Evolutionary conservation across 2,329 filamentous ascomycete species (phyloP).

Genomic region (Curvularia sp.): DNA sequence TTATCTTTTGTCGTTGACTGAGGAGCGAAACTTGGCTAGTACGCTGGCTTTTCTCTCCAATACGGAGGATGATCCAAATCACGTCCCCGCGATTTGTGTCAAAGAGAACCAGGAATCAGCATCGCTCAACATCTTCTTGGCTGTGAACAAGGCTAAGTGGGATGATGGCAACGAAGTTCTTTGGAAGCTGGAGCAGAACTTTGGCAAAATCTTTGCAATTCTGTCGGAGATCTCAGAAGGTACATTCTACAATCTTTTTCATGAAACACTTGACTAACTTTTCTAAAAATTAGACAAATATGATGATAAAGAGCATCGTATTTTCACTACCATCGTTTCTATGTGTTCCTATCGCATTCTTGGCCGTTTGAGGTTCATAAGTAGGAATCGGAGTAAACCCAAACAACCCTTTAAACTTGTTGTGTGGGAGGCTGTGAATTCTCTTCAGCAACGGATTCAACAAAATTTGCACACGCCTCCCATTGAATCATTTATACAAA

Average conservation of each 20-base stretch:
- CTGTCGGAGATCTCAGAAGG: slow-evolving; percentile 7
- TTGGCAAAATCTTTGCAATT: slow-evolving; percentile 8
- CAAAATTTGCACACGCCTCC: not conserved
- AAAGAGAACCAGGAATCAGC: slow-evolving; percentile 1
- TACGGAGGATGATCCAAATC: slow-evolving; percentile 4
- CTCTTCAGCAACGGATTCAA: slow-evolving; percentile 6
- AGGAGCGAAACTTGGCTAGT: slow-evolving; percentile 7
- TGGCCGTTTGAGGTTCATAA: slow-evolving; percentile 16
- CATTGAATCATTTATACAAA: slow-evolving; percentile 12
- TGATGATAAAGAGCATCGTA: slow-evolving; percentile 6
- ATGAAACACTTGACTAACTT: not conserved
- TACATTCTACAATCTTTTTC: slow-evolving; percentile 1
- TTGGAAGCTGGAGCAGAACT: slow-evolving; percentile 3
- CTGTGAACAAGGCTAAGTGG: slow-evolving; percentile 7
- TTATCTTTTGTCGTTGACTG: not conserved
- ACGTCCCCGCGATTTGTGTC: slow-evolving; percentile 1
- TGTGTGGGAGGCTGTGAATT: slow-evolving; percentile 9
- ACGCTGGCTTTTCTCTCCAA: slow-evolving; percentile 8
- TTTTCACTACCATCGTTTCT: slow-evolving; percentile 20
- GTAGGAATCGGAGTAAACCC: not conserved
- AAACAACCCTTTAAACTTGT: slow-evolving; percentile 12
- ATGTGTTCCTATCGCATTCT: slow-evolving; percentile 24
- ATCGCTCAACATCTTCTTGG: slow-evolving; percentile 1
- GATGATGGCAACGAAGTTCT: slow-evolving; percentile 4
- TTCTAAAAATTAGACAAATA: slow-evolving; percentile 2